Conservation (phyloP, 2,329 filamentous ascomycete species). For the Pseudogymnoascus sp. region DNA sequence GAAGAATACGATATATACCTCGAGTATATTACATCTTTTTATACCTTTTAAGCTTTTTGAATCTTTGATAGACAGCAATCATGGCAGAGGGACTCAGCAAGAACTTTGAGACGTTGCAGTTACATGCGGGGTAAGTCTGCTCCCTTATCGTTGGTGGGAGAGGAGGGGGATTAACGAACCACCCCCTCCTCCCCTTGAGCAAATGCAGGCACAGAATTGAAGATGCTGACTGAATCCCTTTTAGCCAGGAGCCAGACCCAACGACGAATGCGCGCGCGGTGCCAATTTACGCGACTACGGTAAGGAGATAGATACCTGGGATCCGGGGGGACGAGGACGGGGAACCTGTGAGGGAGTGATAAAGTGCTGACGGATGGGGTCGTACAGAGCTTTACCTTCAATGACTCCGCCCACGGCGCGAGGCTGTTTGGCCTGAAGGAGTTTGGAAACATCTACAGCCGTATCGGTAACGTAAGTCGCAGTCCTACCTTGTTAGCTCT, state of each 20-base stretch:
- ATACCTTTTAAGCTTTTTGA: not conserved
- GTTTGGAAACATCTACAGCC: conserved; percentile 95
- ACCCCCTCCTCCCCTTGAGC: conserved; percentile 6
- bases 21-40: not conserved
- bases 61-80: not conserved
- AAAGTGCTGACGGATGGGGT: conserved; percentile 10
- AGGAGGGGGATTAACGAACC: no score
- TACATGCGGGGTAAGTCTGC: conserved; percentile 66
- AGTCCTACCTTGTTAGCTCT: not conserved
- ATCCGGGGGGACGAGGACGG: conserved; percentile 8
- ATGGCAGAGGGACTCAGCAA: conserved; percentile 38
- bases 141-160: no score
- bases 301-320: conserved; percentile 28
- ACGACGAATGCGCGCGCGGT: conserved; percentile 82
- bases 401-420: conserved; percentile 92
- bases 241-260: conserved; percentile 71
- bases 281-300: conserved; percentile 91
- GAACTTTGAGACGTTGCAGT: conserved; percentile 77
- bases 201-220: conserved; percentile 10
- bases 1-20: not conserved
- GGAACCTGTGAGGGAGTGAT: not conserved
- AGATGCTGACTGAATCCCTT: conserved; percentile 13
- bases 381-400: conserved; percentile 74
- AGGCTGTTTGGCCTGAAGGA: conserved; percentile 95
- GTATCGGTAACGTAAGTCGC: conserved; percentile 73